These are phyloP conservation scores for Lizonia empirigonia DNA, from an alignment of 2,329 filamentous ascomycete species.

Conservation along the genomic window DNA sequence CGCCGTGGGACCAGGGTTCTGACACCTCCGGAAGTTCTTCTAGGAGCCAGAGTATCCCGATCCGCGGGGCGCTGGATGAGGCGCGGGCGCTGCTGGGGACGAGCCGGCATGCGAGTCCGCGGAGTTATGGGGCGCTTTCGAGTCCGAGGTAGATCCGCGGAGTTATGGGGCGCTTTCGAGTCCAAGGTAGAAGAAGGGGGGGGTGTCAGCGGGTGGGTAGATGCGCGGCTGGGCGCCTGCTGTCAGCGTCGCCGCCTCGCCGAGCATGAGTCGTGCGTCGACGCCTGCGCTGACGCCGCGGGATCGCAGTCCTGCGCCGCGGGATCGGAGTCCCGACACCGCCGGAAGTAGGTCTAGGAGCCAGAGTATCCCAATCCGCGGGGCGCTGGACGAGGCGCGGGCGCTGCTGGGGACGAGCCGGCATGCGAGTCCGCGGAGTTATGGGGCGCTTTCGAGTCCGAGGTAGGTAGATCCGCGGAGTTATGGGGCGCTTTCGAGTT, in stretches of 20 bases:
- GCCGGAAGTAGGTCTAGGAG: too few relatives aligned
- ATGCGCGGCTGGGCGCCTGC: constrained; percentile 70
- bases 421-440: constrained; percentile 44
- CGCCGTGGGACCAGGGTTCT: constrained; percentile 5
- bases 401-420: constrained; percentile 42
- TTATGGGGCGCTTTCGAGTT: not conserved
- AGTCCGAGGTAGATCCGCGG: not conserved
- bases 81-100: constrained; percentile 45
- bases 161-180: not conserved
- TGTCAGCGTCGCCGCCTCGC: constrained; percentile 49
- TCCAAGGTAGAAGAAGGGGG: constrained; percentile 45
- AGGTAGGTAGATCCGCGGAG: not conserved
- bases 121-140: constrained; percentile 37
- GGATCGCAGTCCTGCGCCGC: too few relatives aligned
- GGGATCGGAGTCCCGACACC: constrained; percentile 2
- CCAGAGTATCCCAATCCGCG: constrained; percentile 38
- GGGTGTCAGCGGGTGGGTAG: constrained; percentile 62
- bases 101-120: constrained; percentile 41
- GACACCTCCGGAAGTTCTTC: too few relatives aligned
- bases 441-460: constrained; percentile 24
- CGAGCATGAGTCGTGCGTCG: constrained; percentile 33
- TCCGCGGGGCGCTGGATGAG: constrained; percentile 41
- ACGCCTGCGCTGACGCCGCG: constrained; percentile 38
- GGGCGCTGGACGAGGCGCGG: constrained; percentile 45
- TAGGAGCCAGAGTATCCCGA: too few relatives aligned